phyloP scores from a whole-genome alignment of 1,139 yeast species.

The Arxiozyma heterogenica region DNA sequence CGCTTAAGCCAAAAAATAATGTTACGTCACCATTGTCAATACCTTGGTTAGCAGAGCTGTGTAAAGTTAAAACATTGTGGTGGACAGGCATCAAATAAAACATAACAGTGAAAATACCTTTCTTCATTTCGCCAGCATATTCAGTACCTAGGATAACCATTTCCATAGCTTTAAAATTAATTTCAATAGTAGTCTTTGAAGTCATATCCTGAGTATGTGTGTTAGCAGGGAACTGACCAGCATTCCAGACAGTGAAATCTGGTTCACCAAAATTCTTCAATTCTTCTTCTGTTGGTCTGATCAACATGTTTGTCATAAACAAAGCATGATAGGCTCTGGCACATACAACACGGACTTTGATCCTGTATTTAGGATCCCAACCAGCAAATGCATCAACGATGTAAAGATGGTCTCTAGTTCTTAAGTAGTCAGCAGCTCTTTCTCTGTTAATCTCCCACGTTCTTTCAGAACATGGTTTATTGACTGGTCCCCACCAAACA shows the following conservation, averaged over 20 bases:
- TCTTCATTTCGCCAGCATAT: constrained; percentile 99
- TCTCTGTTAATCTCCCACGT: constrained; percentile 96
- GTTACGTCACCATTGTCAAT: constrained; percentile 56
- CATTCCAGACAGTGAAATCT: constrained; percentile 96
- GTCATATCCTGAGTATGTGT: constrained; percentile 97
- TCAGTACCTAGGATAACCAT: constrained; percentile 98
- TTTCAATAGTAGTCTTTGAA: constrained; percentile 89
- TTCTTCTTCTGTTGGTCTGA: constrained; percentile 89
- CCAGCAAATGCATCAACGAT: constrained; percentile 97
- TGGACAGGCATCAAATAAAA: constrained; percentile 96
- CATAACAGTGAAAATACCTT: constrained; percentile 98
- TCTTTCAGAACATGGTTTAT: constrained; percentile 86
- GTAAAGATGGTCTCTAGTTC: constrained; percentile 90
- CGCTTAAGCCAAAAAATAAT: constrained; percentile 91
- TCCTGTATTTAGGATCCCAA: constrained; percentile 97
- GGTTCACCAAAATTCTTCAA: constrained; percentile 89
- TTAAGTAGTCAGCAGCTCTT: constrained; percentile 92
- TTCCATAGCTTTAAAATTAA: constrained; percentile 95
- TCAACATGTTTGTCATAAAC: constrained; percentile 97
- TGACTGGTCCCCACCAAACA: constrained; percentile 99
- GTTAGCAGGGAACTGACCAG: constrained; percentile 98
- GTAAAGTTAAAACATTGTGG: constrained; percentile 85
- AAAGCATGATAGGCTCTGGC: constrained; percentile 98
- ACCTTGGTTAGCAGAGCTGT: constrained; percentile 94
- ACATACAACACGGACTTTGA: constrained; percentile 93